These are phyloP conservation scores for Balakata baccata DNA, from an alignment of 345 rosid species.

Conservation along the genomic window DNA sequence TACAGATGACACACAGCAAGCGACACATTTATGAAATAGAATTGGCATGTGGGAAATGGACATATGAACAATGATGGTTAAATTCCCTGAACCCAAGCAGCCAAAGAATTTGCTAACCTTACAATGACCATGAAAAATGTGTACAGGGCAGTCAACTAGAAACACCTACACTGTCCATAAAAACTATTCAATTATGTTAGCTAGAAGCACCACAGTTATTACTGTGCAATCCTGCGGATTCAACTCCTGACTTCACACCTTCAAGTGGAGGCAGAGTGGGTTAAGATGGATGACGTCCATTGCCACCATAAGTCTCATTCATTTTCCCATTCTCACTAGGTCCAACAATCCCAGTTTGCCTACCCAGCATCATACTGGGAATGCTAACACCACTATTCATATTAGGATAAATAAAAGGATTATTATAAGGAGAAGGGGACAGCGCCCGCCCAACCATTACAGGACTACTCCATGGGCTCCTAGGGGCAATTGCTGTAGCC, in stretches of 20 bases:
- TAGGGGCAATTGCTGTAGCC: slow-evolving; percentile 30
- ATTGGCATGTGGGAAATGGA: slow-evolving; percentile 15
- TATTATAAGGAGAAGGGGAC: slow-evolving; percentile 32
- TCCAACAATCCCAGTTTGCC: slow-evolving; percentile 23
- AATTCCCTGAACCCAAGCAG: slow-evolving; percentile 22
- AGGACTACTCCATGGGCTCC: slow-evolving; percentile 36
- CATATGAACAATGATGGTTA: slow-evolving; percentile 24
- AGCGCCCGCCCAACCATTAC: slow-evolving; percentile 34
- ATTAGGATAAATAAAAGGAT: slow-evolving; percentile 32
- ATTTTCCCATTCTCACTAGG: slow-evolving; percentile 29
- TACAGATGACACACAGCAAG: slow-evolving; percentile 19
- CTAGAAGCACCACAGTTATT: slow-evolving; percentile 16
- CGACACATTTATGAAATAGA: slow-evolving; percentile 17
- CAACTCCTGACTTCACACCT: slow-evolving; percentile 25
- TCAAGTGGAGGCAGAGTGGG: slow-evolving; percentile 21
- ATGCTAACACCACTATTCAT: slow-evolving; percentile 32
- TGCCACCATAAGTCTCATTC: slow-evolving; percentile 17
- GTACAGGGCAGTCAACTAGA: slow-evolving; percentile 26
- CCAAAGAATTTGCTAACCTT: slow-evolving; percentile 38
- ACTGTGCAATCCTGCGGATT: slow-evolving; percentile 18
- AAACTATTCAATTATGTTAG: slow-evolving; percentile 21
- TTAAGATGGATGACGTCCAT: slow-evolving; percentile 22
- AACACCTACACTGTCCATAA: slow-evolving; percentile 27
- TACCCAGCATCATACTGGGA: slow-evolving; percentile 21
- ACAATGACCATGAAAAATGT: slow-evolving; percentile 14